Conservation (phyloP, 495 filamentous ascomycete species). For the Venustampulla echinocandica region DNA sequence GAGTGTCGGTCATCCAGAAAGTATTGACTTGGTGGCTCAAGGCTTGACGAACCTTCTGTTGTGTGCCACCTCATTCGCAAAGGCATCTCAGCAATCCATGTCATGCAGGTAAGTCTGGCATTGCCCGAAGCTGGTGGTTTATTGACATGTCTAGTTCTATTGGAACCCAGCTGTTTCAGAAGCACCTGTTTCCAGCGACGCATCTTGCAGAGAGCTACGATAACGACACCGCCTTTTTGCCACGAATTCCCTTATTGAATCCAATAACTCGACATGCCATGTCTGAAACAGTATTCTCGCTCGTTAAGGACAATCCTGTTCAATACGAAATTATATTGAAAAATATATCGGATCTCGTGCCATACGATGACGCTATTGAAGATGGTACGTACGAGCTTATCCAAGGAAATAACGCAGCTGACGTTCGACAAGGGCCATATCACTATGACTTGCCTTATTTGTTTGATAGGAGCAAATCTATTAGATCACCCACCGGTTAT, state of each 20-base stretch:
- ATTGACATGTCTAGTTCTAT: constrained; percentile 38
- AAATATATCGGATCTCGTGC: constrained; percentile 42
- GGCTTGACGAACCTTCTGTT: constrained; percentile 39
- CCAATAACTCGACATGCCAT: constrained; percentile 51
- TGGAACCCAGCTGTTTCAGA: constrained; percentile 51
- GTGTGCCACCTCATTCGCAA: constrained; percentile 41
- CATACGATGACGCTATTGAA: constrained; percentile 22
- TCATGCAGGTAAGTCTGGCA: constrained; percentile 37
- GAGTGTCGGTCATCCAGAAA: constrained; percentile 41
- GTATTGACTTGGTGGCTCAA: constrained; percentile 37
- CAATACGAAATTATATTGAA: constrained; percentile 43
- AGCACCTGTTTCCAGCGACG: constrained; percentile 59
- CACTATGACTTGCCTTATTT: constrained; percentile 46
- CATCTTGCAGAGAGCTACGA: constrained; percentile 29
- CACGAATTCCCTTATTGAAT: constrained; percentile 43
- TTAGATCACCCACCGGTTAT: constrained; percentile 69
- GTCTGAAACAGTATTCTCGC: constrained; percentile 50
- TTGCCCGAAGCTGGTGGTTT: too few species aligned
- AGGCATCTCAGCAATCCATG: constrained; percentile 33
- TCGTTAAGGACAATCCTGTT: constrained; percentile 46
- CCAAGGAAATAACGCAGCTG: constrained; percentile 15
- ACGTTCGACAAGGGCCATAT: constrained; percentile 27
- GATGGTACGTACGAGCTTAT: constrained; percentile 23
- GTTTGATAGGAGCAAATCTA: constrained; percentile 57
- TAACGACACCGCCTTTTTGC: constrained; percentile 12